Percentiles rank a stretch among this genome's conserved stretches.
Conservation (phyloP, 1,284 basidiomycete species). For the Prillingera fragicola region DNA sequence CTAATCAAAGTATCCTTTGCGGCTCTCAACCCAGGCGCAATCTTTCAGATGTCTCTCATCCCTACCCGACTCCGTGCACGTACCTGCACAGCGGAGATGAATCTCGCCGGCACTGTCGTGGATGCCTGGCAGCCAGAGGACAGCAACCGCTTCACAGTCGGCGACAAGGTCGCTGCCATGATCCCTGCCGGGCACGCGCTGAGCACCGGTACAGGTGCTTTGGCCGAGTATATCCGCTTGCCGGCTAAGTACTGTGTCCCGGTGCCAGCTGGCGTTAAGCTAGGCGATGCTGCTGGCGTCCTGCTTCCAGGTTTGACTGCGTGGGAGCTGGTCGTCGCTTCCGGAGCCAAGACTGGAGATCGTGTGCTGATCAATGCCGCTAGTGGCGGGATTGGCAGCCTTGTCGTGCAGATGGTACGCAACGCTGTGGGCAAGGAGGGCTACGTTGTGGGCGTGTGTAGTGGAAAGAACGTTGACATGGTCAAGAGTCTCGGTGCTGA, state of each 20-base stretch:
- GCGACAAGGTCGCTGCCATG: slow-evolving; percentile 10
- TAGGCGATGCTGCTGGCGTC: not conserved
- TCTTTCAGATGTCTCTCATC: slow-evolving; percentile 9
- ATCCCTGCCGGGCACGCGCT: slow-evolving; percentile 2
- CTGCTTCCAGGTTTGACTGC: slow-evolving; percentile 10
- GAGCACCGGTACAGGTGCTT: slow-evolving; percentile 8
- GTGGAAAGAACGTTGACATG: slow-evolving; percentile 53
- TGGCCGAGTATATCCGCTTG: slow-evolving; percentile 4
- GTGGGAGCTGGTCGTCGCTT: slow-evolving; percentile 2
- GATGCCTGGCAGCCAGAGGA: slow-evolving; percentile 10
- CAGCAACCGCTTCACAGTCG: slow-evolving; percentile 2
- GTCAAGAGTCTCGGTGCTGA: slow-evolving; percentile 51
- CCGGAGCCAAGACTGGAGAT: slow-evolving; percentile 1
- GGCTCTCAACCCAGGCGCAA: slow-evolving; percentile 7
- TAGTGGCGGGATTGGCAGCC: slow-evolving; percentile 55
- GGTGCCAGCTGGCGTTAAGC: not conserved
- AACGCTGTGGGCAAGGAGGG: slow-evolving; percentile 54
- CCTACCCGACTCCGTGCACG: not conserved
- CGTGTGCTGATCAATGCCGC: slow-evolving; percentile 13
- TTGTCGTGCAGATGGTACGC: slow-evolving; percentile 56
- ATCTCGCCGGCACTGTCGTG: slow-evolving; percentile 9
- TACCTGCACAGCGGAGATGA: slow-evolving; percentile 7
- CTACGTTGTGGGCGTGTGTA: slow-evolving; percentile 57
- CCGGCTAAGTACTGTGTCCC: not conserved
- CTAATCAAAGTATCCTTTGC: slow-evolving; percentile 9